Conservation (phyloP, 169 alveolate genomes). For the Plasmodium adleri region DNA sequence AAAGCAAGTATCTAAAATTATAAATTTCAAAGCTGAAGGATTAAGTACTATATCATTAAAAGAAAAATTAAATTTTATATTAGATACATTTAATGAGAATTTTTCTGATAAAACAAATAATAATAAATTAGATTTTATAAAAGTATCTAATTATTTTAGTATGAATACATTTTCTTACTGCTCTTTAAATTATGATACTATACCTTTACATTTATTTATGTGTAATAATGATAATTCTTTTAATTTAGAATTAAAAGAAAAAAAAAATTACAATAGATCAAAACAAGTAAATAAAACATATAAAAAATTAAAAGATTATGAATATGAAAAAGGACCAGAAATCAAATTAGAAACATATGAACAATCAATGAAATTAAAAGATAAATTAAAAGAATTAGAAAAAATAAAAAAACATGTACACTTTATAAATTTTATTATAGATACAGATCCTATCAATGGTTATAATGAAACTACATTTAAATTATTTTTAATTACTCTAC, state of each 20-base stretch:
- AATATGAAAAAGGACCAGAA: constrained; percentile 33
- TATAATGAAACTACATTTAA: constrained; percentile 83
- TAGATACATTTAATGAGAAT: constrained; percentile 17
- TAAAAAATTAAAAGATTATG: constrained; percentile 44
- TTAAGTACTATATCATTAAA: constrained; percentile 40
- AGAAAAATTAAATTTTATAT: constrained; percentile 26
- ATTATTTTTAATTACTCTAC: constrained; percentile 80
- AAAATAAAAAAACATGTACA: constrained; percentile 22
- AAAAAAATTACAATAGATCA: constrained; percentile 12
- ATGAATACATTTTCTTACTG: constrained; percentile 28
- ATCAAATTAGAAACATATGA: constrained; percentile 63
- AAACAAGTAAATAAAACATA: constrained; percentile 15
- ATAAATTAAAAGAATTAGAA: constrained; percentile 36
- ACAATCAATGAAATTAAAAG: constrained; percentile 67
- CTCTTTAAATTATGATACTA: constrained; percentile 39
- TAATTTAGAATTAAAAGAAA: constrained; percentile 27
- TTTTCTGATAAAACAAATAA: background rate
- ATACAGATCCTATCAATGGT: constrained; percentile 81
- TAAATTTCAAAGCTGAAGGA: constrained; percentile 67
- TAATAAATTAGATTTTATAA: constrained; percentile 6
- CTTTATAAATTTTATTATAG: constrained; percentile 83
- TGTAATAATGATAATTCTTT: constrained; percentile 1
- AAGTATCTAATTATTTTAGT: constrained; percentile 39
- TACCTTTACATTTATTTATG: constrained; percentile 41
- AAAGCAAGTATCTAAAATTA: constrained; percentile 37